Percentiles rank a stretch among this genome's conserved stretches.
Evolutionary conservation across 345 rosid genomes (phyloP).

Genomic region (Psidium friedrichsthalianum): DNA sequence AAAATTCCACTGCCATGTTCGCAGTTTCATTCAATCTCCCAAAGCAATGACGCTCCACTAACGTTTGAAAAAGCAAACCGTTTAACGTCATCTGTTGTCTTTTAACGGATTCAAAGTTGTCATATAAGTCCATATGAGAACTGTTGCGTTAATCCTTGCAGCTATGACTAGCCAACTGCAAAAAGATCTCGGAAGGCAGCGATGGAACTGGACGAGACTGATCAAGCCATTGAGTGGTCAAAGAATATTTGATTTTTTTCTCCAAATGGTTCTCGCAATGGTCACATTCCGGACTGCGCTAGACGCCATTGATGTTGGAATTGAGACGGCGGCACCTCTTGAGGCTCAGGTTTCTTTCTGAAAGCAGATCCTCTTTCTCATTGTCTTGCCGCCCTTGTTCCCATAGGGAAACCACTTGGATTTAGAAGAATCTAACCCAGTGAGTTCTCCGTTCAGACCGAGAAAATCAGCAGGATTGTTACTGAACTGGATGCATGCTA

Average conservation of each 20-base stretch:
- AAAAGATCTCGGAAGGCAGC: constrained; percentile 52
- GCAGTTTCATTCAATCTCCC: not conserved
- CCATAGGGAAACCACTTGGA: not conserved
- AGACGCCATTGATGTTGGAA: constrained; percentile 66
- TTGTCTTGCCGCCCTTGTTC: not conserved
- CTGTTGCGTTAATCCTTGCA: constrained; percentile 13
- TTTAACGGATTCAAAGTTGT: constrained; percentile 1
- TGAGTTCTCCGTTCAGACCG: constrained; percentile 40
- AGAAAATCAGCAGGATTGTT: constrained; percentile 86
- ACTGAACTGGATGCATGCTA: constrained; percentile 28
- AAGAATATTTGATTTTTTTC: constrained; percentile 29
- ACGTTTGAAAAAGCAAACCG: not conserved
- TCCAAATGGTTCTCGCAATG: too few relatives aligned
- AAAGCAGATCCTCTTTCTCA: constrained; percentile 3
- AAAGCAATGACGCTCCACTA: not conserved
- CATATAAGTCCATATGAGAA: not conserved
- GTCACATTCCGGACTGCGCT: constrained; percentile 45
- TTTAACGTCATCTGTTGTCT: not conserved
- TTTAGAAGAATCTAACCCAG: constrained; percentile 8
- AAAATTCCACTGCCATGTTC: not conserved
- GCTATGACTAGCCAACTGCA: constrained; percentile 85
- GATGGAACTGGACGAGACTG: constrained; percentile 72
- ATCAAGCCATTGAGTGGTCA: constrained; percentile 86
- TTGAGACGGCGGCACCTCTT: constrained; percentile 69
- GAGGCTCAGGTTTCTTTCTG: constrained; percentile 50